Percentiles rank a stretch among this genome's conserved stretches.
These are phyloP conservation scores for Penicillium sp. DNA, from an alignment of 2,329 filamentous ascomycete genomes.

Conservation along the genomic window DNA sequence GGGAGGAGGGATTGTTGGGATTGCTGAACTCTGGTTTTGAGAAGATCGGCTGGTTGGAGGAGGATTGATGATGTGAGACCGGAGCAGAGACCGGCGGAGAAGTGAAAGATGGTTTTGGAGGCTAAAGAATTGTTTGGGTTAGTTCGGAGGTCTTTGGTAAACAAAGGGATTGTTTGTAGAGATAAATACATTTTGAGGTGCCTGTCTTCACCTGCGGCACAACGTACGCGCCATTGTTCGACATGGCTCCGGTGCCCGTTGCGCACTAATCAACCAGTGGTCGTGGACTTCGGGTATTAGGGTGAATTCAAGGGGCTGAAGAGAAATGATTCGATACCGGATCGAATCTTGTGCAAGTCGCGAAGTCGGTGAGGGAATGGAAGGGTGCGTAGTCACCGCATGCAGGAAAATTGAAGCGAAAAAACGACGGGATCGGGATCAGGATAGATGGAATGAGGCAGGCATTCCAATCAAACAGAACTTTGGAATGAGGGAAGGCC, in stretches of 20 bases:
- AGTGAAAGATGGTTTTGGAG: constrained; percentile 67
- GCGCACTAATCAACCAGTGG: not conserved
- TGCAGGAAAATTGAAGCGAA: constrained; percentile 9
- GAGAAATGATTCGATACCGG: constrained; percentile 8
- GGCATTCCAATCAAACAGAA: not conserved
- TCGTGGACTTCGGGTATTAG: not conserved
- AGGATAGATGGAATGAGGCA: not conserved
- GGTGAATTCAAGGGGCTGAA: not conserved
- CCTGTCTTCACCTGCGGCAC: constrained; percentile 31
- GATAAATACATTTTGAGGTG: constrained; percentile 31
- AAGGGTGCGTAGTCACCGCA: constrained; percentile 1
- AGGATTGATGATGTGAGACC: constrained; percentile 86
- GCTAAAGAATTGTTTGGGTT: constrained; percentile 22
- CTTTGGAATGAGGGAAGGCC: not conserved
- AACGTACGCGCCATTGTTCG: constrained; percentile 30
- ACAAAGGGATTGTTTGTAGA: not conserved
- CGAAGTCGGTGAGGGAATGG: not conserved
- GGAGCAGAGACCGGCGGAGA: constrained; percentile 82
- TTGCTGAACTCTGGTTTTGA: constrained; percentile 96
- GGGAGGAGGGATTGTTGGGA: constrained; percentile 67
- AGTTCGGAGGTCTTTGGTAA: not conserved
- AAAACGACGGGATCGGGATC: not conserved
- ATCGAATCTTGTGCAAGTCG: constrained; percentile 9
- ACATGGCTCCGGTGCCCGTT: constrained; percentile 23
- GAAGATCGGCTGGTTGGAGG: constrained; percentile 89